Evolutionary conservation across 768 basidiomycete species (phyloP).

Genomic region (Tricholoma furcatifolium): DNA sequence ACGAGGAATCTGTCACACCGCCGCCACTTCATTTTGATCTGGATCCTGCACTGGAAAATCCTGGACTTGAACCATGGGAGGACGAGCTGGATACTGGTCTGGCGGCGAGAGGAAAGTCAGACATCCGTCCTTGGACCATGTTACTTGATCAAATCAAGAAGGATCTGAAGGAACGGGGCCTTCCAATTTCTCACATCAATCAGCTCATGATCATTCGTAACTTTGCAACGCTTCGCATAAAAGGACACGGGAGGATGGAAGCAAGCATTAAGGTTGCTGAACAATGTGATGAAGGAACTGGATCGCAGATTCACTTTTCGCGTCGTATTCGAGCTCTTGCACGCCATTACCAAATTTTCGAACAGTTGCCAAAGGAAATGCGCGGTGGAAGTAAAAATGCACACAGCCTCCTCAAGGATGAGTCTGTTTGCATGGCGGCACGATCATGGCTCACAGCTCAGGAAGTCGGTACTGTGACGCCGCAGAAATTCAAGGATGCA

Average conservation of each 20-base stretch:
- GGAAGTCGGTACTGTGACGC: constrained; percentile 27
- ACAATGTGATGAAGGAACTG: not conserved
- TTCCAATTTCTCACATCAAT: not conserved
- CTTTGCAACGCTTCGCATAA: not conserved
- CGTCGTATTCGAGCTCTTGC: not conserved
- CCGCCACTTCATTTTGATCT: no score
- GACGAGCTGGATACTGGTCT: no score
- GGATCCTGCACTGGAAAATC: no score
- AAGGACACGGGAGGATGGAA: not conserved
- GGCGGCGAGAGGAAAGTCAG: no score
- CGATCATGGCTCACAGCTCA: constrained; percentile 21
- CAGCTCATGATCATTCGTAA: not conserved
- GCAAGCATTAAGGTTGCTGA: not conserved
- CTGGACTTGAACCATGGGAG: no score
- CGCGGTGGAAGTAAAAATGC: constrained; percentile 1
- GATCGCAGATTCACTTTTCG: not conserved
- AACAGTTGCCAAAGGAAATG: not conserved
- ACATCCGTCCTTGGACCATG: no score
- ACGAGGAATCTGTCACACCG: no score
- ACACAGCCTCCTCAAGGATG: not conserved
- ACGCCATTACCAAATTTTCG: constrained; percentile 2
- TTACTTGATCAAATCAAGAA: no score
- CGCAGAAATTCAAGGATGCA: constrained; percentile 18
- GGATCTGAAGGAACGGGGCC: no score
- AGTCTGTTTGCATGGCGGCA: constrained; percentile 19